Evolutionary conservation across 1,284 basidiomycete species (phyloP), one percentile per base, ranked within the genome.

Genomic region (Leccinum angustisporum): DNA sequence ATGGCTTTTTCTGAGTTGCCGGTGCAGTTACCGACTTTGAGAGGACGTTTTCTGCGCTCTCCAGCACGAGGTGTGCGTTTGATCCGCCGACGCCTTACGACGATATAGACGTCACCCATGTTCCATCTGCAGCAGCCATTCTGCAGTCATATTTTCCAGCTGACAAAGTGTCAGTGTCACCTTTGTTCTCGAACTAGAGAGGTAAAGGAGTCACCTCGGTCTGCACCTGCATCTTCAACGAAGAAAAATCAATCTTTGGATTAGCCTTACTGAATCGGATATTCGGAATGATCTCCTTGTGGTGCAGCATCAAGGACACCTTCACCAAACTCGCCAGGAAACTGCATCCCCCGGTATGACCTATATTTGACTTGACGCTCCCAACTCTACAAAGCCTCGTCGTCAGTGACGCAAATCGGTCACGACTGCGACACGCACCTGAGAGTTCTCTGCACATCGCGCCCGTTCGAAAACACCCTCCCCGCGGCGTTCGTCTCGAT

Each of bases 401-500:
- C 14, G 5, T 53, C 1, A 21, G 2, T 1, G 18, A 38, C 34
- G 5, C 53, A n/a, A 34, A 34, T 3, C 0, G 4, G 7, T 13
- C 33, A 21, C 7, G 18, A 16, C 14, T 18, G 10, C 5, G 34
- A 43, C 6, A 46, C 59, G 9, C 43, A 70, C 70, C 69, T 61
- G 48, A 75, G 64, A 14, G 63, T 61, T 21, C 66, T 68, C 16
- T 61, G 53, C 6, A 8, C 62, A 33, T 67, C 61, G n/a, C 74
- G 66, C 7, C 65, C 71, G 14, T 65, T 58, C n/a, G 72, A 68
- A 40, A 75, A 75, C 11, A 74, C 61, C 36, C 72, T 70, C 1
- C 81, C 82, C 5, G 79, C 79, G 72, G 78, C 79, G 60, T 83
- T 83, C 4, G 78, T 78, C 66, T 84, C 83, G 0, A 76, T 79